phyloP scores from a whole-genome alignment of 2,329 filamentous ascomycete species.

The Fusarium neocosmosporiellum region DNA sequence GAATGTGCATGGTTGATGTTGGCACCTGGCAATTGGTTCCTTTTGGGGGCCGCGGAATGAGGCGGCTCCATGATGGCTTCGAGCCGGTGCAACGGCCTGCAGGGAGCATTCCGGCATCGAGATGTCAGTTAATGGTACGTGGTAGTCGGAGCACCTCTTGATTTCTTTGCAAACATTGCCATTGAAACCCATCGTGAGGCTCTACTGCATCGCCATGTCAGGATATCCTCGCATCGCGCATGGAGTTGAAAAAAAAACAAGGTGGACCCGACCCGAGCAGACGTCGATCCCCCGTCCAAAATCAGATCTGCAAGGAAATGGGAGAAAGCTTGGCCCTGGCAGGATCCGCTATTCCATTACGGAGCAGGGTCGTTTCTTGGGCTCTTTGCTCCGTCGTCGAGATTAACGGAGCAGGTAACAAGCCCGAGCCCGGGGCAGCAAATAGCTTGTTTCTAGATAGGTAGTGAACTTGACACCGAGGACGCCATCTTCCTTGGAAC shows the following conservation, averaged over 20 bases:
- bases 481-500: neutral
- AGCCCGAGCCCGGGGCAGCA: neutral
- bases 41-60: slow-evolving; percentile 23
- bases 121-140: neutral
- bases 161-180: neutral
- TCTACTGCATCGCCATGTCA: neutral
- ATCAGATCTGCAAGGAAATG: slow-evolving; percentile 30
- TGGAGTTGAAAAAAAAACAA: neutral
- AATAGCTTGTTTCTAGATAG: neutral
- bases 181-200: neutral
- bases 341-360: slow-evolving; percentile 10
- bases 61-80: slow-evolving; percentile 1
- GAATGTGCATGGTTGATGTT: neutral
- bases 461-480: neutral
- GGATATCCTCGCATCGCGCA: neutral
- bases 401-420: slow-evolving; percentile 30
- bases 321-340: slow-evolving; percentile 24
- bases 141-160: neutral
- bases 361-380: slow-evolving; percentile 5
- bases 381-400: slow-evolving; percentile 12
- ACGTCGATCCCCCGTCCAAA: slow-evolving; percentile 32
- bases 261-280: slow-evolving; percentile 14
- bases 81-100: slow-evolving; percentile 9
- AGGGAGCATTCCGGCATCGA: slow-evolving; percentile 11
- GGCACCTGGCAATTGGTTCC: slow-evolving; percentile 21